phyloP scores from a whole-genome alignment of 306 rosid genomes.

The Quercus gilva region DNA sequence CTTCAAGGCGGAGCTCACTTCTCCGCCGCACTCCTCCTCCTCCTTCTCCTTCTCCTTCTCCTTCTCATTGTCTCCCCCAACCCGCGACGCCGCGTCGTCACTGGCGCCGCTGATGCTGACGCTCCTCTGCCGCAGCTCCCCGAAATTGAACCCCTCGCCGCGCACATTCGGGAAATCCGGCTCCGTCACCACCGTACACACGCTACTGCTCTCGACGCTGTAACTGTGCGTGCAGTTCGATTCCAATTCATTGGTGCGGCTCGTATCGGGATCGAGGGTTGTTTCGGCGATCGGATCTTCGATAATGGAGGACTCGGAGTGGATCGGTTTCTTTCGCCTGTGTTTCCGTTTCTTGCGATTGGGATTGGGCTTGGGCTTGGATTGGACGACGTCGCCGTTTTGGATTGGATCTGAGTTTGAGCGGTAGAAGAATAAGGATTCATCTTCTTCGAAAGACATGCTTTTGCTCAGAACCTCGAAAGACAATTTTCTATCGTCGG shows the following conservation, averaged over 20 bases:
- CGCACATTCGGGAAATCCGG: conserved; percentile 32
- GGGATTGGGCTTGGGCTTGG: conserved; percentile 13
- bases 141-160: conserved; percentile 54
- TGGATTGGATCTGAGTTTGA: conserved; percentile 35
- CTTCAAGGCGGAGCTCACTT: conserved; percentile 37
- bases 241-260: conserved; percentile 39
- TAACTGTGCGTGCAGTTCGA: conserved; percentile 22
- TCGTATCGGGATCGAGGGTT: background rate
- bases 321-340: conserved; percentile 40
- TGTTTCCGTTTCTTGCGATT: conserved; percentile 57
- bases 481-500: conserved; percentile 53
- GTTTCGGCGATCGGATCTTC: conserved; percentile 34
- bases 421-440: conserved; percentile 5
- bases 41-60: conserved; percentile 49
- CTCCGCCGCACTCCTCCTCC: conserved; percentile 33
- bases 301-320: conserved; percentile 29
- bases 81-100: conserved; percentile 35
- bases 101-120: conserved; percentile 44
- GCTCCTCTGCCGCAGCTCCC: conserved; percentile 76
- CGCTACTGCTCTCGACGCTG: conserved; percentile 37
- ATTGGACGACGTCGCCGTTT: conserved; percentile 10
- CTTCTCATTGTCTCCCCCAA: conserved; percentile 25
- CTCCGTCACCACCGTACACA: conserved; percentile 32
- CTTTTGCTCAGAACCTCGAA: conserved; percentile 61
- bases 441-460: conserved; percentile 35